Conservation (phyloP, 768 basidiomycete genomes). For the Xerocomellus chrysenteron region DNA sequence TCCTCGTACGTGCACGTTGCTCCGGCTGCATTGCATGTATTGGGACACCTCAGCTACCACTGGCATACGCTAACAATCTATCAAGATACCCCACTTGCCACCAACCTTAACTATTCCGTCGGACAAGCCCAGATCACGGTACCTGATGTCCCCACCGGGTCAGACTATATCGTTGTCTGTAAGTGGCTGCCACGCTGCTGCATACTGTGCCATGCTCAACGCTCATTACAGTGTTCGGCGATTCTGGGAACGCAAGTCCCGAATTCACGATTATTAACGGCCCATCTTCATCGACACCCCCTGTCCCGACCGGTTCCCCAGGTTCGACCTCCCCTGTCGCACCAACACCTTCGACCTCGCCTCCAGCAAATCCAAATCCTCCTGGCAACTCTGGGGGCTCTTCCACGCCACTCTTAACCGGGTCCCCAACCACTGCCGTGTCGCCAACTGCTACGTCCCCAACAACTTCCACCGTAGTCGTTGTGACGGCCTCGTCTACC, state of each 20-base stretch:
- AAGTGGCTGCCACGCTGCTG: slow-evolving; percentile 13
- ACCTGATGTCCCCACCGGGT: slow-evolving; percentile 32
- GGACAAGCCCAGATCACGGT: slow-evolving; percentile 36
- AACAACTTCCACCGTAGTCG: slow-evolving; percentile 5
- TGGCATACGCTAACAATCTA: slow-evolving; percentile 6
- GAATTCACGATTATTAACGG: slow-evolving; percentile 56
- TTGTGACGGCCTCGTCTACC: not conserved
- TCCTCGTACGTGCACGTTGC: not conserved
- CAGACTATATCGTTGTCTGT: slow-evolving; percentile 39
- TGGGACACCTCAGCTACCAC: not conserved
- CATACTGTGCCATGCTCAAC: not conserved
- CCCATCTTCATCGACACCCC: slow-evolving; percentile 36
- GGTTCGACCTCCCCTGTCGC: not conserved
- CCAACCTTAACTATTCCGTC: slow-evolving; percentile 29
- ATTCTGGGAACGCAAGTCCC: slow-evolving; percentile 42
- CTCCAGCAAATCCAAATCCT: not conserved
- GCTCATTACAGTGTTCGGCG: slow-evolving; percentile 34
- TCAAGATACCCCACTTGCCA: slow-evolving; percentile 36
- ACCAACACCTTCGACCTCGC: not conserved
- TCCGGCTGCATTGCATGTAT: not conserved
- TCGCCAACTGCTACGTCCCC: slow-evolving; percentile 2
- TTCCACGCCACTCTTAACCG: not conserved
- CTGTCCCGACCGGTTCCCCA: slow-evolving; percentile 3
- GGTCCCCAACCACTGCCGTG: not conserved
- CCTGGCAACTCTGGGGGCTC: not conserved